Percentiles rank a stretch among this genome's conserved stretches.
phyloP scores from a whole-genome alignment of 805 yeast genomes.

The Candida piceae region DNA sequence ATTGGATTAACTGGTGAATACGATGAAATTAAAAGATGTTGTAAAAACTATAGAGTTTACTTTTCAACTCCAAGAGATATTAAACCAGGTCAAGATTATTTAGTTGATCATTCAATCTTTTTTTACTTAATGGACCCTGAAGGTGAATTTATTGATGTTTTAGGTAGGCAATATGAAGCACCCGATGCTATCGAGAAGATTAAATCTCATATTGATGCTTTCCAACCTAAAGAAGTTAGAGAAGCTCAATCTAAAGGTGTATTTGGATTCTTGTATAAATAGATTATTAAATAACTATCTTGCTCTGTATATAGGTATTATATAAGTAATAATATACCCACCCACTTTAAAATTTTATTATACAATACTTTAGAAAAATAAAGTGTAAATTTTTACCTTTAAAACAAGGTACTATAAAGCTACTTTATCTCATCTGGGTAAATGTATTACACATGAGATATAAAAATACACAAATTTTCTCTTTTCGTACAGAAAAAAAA shows the following conservation, averaged over 20 bases:
- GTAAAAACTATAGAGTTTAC: conserved; percentile 90
- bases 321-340: neutral
- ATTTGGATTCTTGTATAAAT: conserved; percentile 54
- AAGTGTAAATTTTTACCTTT: too few relatives aligned
- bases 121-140: conserved; percentile 98
- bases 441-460: too few relatives aligned
- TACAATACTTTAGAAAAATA: too few relatives aligned
- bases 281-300: conserved; percentile 2
- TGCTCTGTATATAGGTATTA: neutral
- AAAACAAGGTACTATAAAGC: too few relatives aligned
- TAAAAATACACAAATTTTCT: too few relatives aligned
- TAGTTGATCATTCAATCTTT: conserved; percentile 96
- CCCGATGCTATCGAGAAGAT: conserved; percentile 74
- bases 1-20: conserved; percentile 90
- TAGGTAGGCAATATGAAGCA: conserved; percentile 87
- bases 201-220: conserved; percentile 67
- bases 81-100: conserved; percentile 92
- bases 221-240: conserved; percentile 66
- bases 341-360: too few relatives aligned
- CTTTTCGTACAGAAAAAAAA: too few relatives aligned
- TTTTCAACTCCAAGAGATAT: conserved; percentile 95
- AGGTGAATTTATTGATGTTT: conserved; percentile 89
- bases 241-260: conserved; percentile 57
- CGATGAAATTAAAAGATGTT: conserved; percentile 74
- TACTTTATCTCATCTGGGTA: too few relatives aligned